These are phyloP conservation scores for Scedosporium aurantiacum DNA, from an alignment of 2,329 filamentous ascomycete genomes.

Conservation along the genomic window DNA sequence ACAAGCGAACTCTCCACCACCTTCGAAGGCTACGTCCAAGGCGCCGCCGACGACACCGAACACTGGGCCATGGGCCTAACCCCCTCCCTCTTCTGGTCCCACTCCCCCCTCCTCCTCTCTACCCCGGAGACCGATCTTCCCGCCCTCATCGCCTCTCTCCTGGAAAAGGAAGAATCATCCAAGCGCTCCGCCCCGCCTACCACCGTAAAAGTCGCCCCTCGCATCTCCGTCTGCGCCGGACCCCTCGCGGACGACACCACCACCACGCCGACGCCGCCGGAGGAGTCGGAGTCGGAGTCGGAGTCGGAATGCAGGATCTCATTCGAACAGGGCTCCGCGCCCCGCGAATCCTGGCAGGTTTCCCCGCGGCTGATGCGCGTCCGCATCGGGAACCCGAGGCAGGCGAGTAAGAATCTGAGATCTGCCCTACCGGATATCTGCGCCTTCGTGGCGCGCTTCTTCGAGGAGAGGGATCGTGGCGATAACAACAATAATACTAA, in stretches of 20 bases:
- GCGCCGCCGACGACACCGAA: constrained; percentile 89
- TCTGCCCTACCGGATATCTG: constrained; percentile 54
- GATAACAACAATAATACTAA: not conserved
- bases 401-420: constrained; percentile 75
- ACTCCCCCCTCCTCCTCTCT: constrained; percentile 48
- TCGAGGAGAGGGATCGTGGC: constrained; percentile 14
- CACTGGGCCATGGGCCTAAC: constrained; percentile 81
- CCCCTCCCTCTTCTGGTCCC: constrained; percentile 66
- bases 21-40: constrained; percentile 69
- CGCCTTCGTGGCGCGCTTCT: constrained; percentile 36
- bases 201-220: constrained; percentile 22
- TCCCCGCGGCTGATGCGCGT: constrained; percentile 38
- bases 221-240: constrained; percentile 25
- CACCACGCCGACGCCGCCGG: too few species aligned
- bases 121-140: constrained; percentile 55
- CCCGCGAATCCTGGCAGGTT: constrained; percentile 30
- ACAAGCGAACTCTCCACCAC: constrained; percentile 55
- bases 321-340: constrained; percentile 26
- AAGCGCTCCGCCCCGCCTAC: constrained; percentile 7
- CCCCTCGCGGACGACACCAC: constrained; percentile 13
- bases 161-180: constrained; percentile 18
- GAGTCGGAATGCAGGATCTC: constrained; percentile 27
- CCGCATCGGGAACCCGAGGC: constrained; percentile 59
- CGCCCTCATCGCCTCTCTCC: constrained; percentile 34
- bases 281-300: too few species aligned